Conservation (phyloP, 306 rosid species). For the Trifolium fragiferum region DNA sequence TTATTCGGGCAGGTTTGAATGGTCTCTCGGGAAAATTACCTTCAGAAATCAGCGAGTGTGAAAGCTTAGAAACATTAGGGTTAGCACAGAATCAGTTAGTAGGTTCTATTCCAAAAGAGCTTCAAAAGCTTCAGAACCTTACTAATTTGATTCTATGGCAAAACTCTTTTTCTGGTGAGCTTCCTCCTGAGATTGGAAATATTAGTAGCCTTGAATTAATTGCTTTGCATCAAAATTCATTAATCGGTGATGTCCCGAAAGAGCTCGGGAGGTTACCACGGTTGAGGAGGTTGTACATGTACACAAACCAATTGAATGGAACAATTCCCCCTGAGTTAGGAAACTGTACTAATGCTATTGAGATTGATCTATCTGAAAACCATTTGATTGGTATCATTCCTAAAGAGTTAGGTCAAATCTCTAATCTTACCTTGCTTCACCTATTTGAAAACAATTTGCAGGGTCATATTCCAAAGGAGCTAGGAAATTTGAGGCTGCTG, state of each 20-base stretch:
- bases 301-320: constrained; percentile 75
- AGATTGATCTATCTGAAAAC: constrained; percentile 79
- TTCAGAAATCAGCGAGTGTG: constrained; percentile 59
- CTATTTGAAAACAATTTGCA: constrained; percentile 70
- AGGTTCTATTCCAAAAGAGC: constrained; percentile 68
- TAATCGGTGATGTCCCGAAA: constrained; percentile 56
- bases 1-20: constrained; percentile 72
- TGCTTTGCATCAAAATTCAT: constrained; percentile 68
- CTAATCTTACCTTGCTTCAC: constrained; percentile 67
- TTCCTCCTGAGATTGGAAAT: constrained; percentile 77
- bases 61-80: constrained; percentile 67
- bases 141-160: constrained; percentile 70
- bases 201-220: constrained; percentile 62
- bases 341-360: constrained; percentile 66
- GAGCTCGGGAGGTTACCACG: constrained; percentile 62
- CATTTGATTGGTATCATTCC: constrained; percentile 66
- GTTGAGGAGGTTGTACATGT: constrained; percentile 63
- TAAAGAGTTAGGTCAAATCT: constrained; percentile 58
- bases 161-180: constrained; percentile 61
- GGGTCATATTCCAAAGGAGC: constrained; percentile 67
- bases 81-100: constrained; percentile 70
- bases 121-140: constrained; percentile 69
- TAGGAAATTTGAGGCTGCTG: constrained; percentile 60
- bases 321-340: constrained; percentile 70
- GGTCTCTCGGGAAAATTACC: constrained; percentile 66